phyloP scores from a whole-genome alignment of 345 rosid genomes.

The Gossypium australe region DNA sequence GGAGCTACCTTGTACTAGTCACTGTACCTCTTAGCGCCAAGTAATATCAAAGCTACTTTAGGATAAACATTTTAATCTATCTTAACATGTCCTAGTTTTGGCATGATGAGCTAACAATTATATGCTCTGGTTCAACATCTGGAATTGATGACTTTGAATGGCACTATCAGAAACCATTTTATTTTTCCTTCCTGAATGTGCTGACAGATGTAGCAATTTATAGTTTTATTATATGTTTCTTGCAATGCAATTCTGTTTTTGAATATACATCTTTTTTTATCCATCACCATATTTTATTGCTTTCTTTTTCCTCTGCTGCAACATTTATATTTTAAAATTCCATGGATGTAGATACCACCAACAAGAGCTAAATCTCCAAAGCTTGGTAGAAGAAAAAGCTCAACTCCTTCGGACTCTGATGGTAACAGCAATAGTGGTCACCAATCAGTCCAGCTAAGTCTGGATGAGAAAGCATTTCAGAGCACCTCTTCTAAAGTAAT shows the following conservation, averaged over 20 bases:
- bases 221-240: not conserved
- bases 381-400: constrained; percentile 77
- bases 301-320: not conserved
- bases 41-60: not conserved
- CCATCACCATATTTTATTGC: not conserved
- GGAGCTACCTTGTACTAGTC: not conserved
- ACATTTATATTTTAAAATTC: constrained; percentile 4
- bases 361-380: constrained; percentile 98
- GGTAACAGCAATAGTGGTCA: constrained; percentile 34
- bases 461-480: constrained; percentile 52
- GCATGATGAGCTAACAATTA: not conserved
- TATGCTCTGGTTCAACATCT: not conserved
- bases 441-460: constrained; percentile 51
- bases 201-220: not conserved
- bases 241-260: not conserved
- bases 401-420: constrained; percentile 40
- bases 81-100: not conserved
- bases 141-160: not conserved
- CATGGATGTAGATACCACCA: constrained; percentile 66
- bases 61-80: not conserved
- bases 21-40: not conserved
- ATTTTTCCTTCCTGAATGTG: not conserved
- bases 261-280: not conserved
- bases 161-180: not conserved
- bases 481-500: constrained; percentile 41